phyloP scores from a whole-genome alignment of 2,329 filamentous ascomycete genomes.

The Tolypocladium amazonense region DNA sequence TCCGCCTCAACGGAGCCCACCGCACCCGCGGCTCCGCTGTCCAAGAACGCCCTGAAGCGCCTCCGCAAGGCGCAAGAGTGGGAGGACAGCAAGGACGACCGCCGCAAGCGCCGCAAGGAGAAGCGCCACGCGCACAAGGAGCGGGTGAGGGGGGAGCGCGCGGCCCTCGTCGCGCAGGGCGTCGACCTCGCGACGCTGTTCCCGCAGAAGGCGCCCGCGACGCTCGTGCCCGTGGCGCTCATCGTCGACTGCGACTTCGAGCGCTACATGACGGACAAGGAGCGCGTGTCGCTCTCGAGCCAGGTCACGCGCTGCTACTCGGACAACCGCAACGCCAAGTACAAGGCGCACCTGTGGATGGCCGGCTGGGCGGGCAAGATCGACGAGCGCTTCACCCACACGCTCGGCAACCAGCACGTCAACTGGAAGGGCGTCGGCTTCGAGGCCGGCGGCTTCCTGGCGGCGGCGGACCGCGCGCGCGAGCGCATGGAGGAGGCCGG shows the following conservation, averaged over 20 bases:
- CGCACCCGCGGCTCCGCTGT: constrained; percentile 34
- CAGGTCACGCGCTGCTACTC: constrained; percentile 87
- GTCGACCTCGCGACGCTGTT: constrained; percentile 26
- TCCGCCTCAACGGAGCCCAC: constrained; percentile 1
- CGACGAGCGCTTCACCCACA: constrained; percentile 68
- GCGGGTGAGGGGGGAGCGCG: constrained; percentile 38
- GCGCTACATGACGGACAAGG: constrained; percentile 76
- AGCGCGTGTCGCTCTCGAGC: constrained; percentile 69
- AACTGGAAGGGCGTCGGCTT: constrained; percentile 75
- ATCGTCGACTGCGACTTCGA: constrained; percentile 92
- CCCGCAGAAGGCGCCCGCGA: constrained; percentile 24
- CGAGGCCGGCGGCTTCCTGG: constrained; percentile 61
- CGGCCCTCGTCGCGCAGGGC: constrained; percentile 37
- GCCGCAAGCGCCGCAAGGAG: constrained; percentile 43
- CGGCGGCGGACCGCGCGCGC: constrained; percentile 55
- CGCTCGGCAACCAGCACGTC: constrained; percentile 59
- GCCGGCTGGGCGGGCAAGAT: constrained; percentile 70
- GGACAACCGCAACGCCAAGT: constrained; percentile 64
- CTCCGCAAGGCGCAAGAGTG: constrained; percentile 60
- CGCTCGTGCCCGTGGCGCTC: constrained; percentile 64
- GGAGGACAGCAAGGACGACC: constrained; percentile 59
- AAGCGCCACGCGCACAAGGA: constrained; percentile 37
- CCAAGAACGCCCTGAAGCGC: constrained; percentile 82
- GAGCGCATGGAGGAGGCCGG: constrained; percentile 48
- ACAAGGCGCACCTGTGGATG: constrained; percentile 61